phyloP scores from a whole-genome alignment of 2,329 filamentous ascomycete species.

The Cladophialophora psammophila region DNA sequence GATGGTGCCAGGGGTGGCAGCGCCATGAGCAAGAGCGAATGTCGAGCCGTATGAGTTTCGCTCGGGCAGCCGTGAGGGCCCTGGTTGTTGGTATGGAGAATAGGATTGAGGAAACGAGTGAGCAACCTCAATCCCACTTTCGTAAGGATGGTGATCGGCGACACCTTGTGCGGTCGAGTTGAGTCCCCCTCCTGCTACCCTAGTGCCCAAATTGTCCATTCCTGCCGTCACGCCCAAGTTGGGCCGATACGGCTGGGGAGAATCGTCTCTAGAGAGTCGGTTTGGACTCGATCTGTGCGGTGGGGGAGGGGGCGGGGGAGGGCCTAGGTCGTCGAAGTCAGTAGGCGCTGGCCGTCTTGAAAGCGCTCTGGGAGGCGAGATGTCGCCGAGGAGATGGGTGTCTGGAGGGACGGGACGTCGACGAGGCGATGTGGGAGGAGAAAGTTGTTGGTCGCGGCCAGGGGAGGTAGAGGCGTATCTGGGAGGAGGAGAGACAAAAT shows the following conservation, averaged over 20 bases:
- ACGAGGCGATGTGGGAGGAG: slow-evolving; percentile 32
- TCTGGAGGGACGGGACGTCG: slow-evolving; percentile 29
- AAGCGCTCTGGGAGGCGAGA: slow-evolving; percentile 31
- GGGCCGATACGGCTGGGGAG: slow-evolving; percentile 23
- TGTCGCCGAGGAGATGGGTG: slow-evolving; percentile 28
- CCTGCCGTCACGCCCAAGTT: slow-evolving; percentile 27
- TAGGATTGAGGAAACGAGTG: slow-evolving; percentile 32
- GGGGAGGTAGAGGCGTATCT: slow-evolving; percentile 36
- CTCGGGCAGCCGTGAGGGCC: slow-evolving; percentile 30
- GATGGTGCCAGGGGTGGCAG: slow-evolving; percentile 38
- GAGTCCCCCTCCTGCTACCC: slow-evolving; percentile 27
- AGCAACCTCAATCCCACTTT: slow-evolving; percentile 29
- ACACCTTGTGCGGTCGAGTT: slow-evolving; percentile 24
- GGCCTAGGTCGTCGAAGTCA: slow-evolving; percentile 29
- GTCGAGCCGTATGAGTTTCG: slow-evolving; percentile 36
- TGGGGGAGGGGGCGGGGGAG: slow-evolving; percentile 41
- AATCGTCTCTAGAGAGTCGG: slow-evolving; percentile 39
- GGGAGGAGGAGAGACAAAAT: slow-evolving; percentile 41
- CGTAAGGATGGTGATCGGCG: slow-evolving; percentile 24
- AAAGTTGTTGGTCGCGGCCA: slow-evolving; percentile 21
- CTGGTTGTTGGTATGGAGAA: slow-evolving; percentile 27
- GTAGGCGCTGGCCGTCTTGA: slow-evolving; percentile 9
- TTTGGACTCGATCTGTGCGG: slow-evolving; percentile 44
- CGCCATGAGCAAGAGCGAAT: slow-evolving; percentile 38
- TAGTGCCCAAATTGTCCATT: slow-evolving; percentile 33